Evolutionary conservation across 257 asterid species (phyloP).

Genomic region (Plantago major): DNA sequence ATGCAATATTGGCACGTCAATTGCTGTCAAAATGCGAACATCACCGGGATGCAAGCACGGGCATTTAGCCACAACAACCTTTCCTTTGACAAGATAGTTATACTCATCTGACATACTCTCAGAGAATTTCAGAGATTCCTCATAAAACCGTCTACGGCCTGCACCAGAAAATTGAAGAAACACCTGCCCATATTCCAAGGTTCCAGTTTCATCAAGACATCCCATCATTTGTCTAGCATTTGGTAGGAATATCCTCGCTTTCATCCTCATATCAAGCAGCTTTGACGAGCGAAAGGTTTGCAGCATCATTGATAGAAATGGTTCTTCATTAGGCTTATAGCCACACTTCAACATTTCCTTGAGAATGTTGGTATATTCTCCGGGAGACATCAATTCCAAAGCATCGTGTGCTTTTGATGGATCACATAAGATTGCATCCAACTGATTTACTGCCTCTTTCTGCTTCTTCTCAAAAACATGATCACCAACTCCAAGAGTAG

Average conservation of each 20-base stretch:
- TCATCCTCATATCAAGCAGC: slow-evolving; percentile 58
- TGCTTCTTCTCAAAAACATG: slow-evolving; percentile 54
- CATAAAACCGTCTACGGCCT: slow-evolving; percentile 28
- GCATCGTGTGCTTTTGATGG: slow-evolving; percentile 70
- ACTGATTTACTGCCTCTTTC: slow-evolving; percentile 66
- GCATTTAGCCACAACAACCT: slow-evolving; percentile 75
- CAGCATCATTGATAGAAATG: slow-evolving; percentile 87
- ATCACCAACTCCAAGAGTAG: slow-evolving; percentile 75
- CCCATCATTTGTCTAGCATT: slow-evolving; percentile 82
- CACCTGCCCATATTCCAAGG: slow-evolving; percentile 76
- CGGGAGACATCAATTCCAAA: slow-evolving; percentile 75
- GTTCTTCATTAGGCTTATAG: slow-evolving; percentile 76
- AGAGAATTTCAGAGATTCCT: slow-evolving; percentile 21
- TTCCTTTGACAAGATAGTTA: slow-evolving; percentile 32
- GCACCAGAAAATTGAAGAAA: slow-evolving; percentile 63
- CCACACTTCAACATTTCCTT: slow-evolving; percentile 83
- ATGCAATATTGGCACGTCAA: slow-evolving; percentile 46
- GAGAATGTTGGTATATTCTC: slow-evolving; percentile 68
- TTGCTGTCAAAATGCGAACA: slow-evolving; percentile 66
- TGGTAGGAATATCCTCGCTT: slow-evolving; percentile 63
- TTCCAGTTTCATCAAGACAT: slow-evolving; percentile 79
- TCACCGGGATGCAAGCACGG: slow-evolving; percentile 99
- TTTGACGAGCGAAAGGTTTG: slow-evolving; percentile 67
- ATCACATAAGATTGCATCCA: slow-evolving; percentile 57
- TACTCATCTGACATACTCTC: slow-evolving; percentile 17